Evolutionary conservation across 2,329 filamentous ascomycete genomes (phyloP), one percentile per base, ranked within the genome.

Genomic region (Aspergillus sp.): DNA sequence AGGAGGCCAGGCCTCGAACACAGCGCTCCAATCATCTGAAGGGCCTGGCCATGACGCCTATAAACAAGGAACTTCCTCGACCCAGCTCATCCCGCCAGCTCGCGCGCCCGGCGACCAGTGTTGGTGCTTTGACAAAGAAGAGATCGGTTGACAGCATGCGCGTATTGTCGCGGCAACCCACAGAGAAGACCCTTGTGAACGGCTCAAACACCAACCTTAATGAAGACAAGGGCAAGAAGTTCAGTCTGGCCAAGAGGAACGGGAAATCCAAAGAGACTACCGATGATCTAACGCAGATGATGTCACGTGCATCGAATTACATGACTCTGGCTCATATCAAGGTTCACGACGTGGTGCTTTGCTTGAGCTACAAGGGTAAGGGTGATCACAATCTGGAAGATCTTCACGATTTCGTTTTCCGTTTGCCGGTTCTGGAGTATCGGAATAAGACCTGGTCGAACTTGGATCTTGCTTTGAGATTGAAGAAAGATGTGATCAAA

Each of bases 381-480:
- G 92, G 93, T 49, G 91, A 96, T 65, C 91, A 93, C 72, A 99
- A 98, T 70, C 85, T 99, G 58, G 92, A 97, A 78, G 96, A 99
- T 75, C 90, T 99, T 16, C 94, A 99, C 77, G 90, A 98, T 72
- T 96, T 99, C 67, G 95, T 99, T 52, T 99, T 99, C 84, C 88
- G 92, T 36, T 86, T 99, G 78, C 95, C 95, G 3, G 90, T 90
- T 2, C 88, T 99, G 51, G 95, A 99, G 74, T 98, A 96, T 79
- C 87, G 92, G 64, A 99, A 99, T 82, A 99, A 99, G 81, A 98
- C 93, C 9, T 99, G 95, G 95, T 97, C 92, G 6, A 99, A 98
- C 73, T 84, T 99, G 6, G 95, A 99, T 71, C 85, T 99, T 10
- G 93, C 94, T 0, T 82, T 98, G 52, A 90, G 92, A 14, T 83